Base-by-base conservation (phyloP, 169 alveolate genomes). In the Neospora caninum region DNA sequence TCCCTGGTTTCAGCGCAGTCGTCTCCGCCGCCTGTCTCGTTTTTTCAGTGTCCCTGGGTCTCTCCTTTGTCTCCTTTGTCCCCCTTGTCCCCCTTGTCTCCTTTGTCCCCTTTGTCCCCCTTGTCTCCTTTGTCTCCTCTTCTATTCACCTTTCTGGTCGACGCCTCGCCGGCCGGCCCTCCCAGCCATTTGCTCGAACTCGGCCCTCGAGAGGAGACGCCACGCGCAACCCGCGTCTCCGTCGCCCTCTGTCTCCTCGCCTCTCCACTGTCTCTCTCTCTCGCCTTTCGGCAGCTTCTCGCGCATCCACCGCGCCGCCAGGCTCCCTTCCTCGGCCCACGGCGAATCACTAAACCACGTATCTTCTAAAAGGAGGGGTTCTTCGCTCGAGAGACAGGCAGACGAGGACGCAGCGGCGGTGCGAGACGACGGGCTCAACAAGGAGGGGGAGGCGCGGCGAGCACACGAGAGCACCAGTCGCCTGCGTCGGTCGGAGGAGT, bases 111-210 rank as follows among this genome's bases (percentile, higher is more conserved):
- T 13, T 49, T 49, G 4, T 13, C 22, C 22, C 13, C 58, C 22
- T 13, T 13, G 58, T 49, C 58, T 49, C 58, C 58, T 49, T 49
- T 13, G 4, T 49, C 58, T 49, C 58, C 22, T 7, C 58, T 49
- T 13, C 13, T 13, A 49, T 36, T 13, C 41, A 82, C 89, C 89
- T 82, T 38, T 42, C 54, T 82, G 54, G 89, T 82, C 89, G 10
- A 82, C 25, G 38, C 89, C 89, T 38, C 89, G 27, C 25, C 89
- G 53, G 31, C 89, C 89, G 13, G 89, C 89, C 67, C 89, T 41
- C 22, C 89, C 89, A 29, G 89, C 89, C 89, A 82, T 82, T 67
- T 82, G 89, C 67, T 82, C 89, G 25, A 82, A 82, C 89, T 82
- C 89, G 36, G 54, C 25, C 67, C 67, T 29, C n/a, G 89, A 29